Evolutionary conservation across 2,329 filamentous ascomycete genomes (phyloP).

Genomic region (Monosporascus sp.): DNA sequence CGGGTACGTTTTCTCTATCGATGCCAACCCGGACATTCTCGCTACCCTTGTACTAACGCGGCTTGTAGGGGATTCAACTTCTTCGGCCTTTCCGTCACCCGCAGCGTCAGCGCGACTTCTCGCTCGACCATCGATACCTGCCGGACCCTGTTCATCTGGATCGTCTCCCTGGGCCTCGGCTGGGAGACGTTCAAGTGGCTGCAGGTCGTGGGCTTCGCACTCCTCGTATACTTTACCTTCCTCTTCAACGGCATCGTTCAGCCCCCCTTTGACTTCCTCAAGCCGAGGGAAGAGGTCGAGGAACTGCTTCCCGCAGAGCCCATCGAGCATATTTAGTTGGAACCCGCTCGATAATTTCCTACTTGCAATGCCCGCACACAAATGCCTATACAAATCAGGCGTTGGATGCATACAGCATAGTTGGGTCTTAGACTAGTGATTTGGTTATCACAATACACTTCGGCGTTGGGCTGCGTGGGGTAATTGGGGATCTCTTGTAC

Average conservation of each 20-base stretch:
- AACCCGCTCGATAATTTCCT: not conserved
- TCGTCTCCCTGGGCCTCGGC: slow-evolving; percentile 84
- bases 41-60: not conserved
- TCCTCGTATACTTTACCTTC: slow-evolving; percentile 95
- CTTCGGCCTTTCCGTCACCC: slow-evolving; percentile 91
- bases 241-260: slow-evolving; percentile 91
- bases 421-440: too few species aligned
- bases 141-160: slow-evolving; percentile 96
- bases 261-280: slow-evolving; percentile 69
- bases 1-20: slow-evolving; percentile 54
- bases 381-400: too few species aligned
- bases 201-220: slow-evolving; percentile 79
- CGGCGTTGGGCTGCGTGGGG: too few species aligned
- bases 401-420: too few species aligned
- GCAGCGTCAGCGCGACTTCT: slow-evolving; percentile 83
- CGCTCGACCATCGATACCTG: slow-evolving; percentile 97
- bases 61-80: slow-evolving; percentile 84
- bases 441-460: too few species aligned
- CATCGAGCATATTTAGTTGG: slow-evolving; percentile 58
- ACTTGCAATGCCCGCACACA: not conserved
- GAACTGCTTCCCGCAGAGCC: slow-evolving; percentile 76
- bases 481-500: too few species aligned
- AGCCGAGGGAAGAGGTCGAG: slow-evolving; percentile 47
- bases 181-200: slow-evolving; percentile 99
- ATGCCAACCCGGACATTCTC: not conserved